Conservation (phyloP, 305 asterid species). For the Fraxinus platypoda region DNA sequence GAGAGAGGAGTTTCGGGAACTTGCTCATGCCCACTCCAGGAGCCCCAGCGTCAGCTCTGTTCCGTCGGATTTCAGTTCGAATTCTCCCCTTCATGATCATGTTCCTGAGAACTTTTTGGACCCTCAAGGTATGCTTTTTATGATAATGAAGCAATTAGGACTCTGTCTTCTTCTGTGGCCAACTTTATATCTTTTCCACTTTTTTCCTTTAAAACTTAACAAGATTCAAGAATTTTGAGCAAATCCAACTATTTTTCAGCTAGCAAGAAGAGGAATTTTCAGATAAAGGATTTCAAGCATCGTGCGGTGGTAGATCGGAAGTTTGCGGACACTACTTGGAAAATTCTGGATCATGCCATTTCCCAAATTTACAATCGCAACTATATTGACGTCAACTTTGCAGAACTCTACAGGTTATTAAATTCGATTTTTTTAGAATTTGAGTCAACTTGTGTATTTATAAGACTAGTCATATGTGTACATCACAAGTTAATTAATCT, state of each 20-base stretch:
- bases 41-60: slow-evolving; percentile 3
- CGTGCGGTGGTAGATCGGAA: slow-evolving; percentile 48
- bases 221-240: neutral
- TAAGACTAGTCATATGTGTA: neutral
- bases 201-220: neutral
- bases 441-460: neutral
- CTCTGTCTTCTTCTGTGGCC: neutral
- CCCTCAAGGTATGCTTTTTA: neutral
- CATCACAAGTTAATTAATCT: neutral
- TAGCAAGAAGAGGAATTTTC: slow-evolving; percentile 43
- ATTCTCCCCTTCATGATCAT: neutral
- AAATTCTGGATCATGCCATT: slow-evolving; percentile 47
- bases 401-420: slow-evolving; percentile 47
- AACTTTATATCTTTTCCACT: neutral
- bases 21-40: neutral
- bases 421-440: neutral
- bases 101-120: neutral
- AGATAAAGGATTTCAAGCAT: slow-evolving; percentile 44
- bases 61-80: neutral
- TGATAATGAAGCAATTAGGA: neutral
- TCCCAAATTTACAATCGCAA: slow-evolving; percentile 45
- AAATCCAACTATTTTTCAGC: neutral
- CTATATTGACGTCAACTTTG: slow-evolving; percentile 45
- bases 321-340: slow-evolving; percentile 51
- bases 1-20: neutral